These are phyloP conservation scores for Fibroporia radiculosa DNA, from an alignment of 768 basidiomycete species.

Conservation along the genomic window DNA sequence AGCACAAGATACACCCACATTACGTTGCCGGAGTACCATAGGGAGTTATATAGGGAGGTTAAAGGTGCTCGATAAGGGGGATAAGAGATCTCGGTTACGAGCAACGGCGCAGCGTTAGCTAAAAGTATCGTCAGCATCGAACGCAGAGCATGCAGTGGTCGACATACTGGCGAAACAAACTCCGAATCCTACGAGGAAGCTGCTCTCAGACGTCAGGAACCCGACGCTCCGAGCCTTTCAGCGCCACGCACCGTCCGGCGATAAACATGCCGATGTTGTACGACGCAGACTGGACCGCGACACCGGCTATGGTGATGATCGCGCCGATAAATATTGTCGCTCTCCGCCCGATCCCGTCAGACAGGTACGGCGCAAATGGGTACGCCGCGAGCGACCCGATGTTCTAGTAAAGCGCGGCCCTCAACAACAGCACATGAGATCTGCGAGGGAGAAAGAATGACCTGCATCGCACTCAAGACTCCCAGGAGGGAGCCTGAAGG, in stretches of 20 bases:
- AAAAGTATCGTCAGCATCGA: constrained; percentile 3
- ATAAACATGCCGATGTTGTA: constrained; percentile 38
- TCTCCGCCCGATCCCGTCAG: constrained; percentile 33
- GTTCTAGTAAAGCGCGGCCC: constrained; percentile 21
- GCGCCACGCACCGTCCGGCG: constrained; percentile 27
- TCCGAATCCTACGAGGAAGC: constrained; percentile 36
- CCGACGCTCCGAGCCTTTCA: not conserved
- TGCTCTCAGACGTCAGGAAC: not conserved
- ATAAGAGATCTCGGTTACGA: constrained; percentile 44
- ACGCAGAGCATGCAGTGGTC: not conserved
- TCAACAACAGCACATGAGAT: not conserved
- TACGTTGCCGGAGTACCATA: constrained; percentile 35
- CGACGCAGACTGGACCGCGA: constrained; percentile 30
- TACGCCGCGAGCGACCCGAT: constrained; percentile 33
- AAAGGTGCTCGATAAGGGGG: constrained; percentile 38
- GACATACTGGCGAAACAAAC: constrained; percentile 26
- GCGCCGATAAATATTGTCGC: constrained; percentile 31
- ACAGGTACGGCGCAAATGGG: constrained; percentile 32
- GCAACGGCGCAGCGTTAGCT: constrained; percentile 36
- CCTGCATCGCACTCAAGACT: constrained; percentile 30
- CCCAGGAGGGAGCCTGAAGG: constrained; percentile 24
- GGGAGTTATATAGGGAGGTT: constrained; percentile 36
- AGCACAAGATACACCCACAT: constrained; percentile 18
- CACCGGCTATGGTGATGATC: constrained; percentile 30
- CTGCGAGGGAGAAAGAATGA: constrained; percentile 3